Evolutionary conservation across 129 eudicot genomes (phyloP).

Genomic region (Flaveria ramosissima): DNA sequence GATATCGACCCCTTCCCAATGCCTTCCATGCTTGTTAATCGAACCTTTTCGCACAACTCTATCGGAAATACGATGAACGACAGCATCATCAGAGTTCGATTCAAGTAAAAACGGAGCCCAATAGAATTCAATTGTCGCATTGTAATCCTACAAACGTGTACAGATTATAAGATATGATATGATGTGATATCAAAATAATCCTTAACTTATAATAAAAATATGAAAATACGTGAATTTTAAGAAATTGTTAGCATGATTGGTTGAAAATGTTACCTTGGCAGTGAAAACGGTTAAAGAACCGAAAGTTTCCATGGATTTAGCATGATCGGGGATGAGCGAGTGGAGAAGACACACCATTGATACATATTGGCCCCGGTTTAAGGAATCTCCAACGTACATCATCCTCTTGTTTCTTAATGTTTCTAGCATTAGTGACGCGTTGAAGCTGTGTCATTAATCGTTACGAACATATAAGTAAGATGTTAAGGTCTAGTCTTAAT

Average conservation of each 20-base stretch:
- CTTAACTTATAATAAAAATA: neutral
- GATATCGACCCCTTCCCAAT: slow-evolving; percentile 89
- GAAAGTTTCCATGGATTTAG: slow-evolving; percentile 70
- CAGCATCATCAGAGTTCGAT: slow-evolving; percentile 86
- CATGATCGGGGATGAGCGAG: slow-evolving; percentile 56
- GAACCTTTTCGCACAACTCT: slow-evolving; percentile 86
- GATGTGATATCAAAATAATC: neutral
- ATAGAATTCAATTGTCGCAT: slow-evolving; percentile 91
- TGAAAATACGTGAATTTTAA: no score
- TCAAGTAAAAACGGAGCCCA: slow-evolving; percentile 98
- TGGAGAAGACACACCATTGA: slow-evolving; percentile 90
- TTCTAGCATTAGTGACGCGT: slow-evolving; percentile 83
- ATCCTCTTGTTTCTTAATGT: slow-evolving; percentile 78
- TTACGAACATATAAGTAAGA: neutral
- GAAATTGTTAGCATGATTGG: no score
- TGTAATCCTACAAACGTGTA: slow-evolving; percentile 55
- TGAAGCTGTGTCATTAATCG: slow-evolving; percentile 52
- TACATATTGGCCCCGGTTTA: slow-evolving; percentile 83
- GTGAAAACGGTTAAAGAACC: slow-evolving; percentile 76
- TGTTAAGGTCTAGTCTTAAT: neutral
- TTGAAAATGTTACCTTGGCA: slow-evolving; percentile 52
- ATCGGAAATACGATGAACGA: slow-evolving; percentile 65
- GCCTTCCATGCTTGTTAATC: slow-evolving; percentile 72
- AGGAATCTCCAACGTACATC: slow-evolving; percentile 93
- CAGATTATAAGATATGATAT: neutral